Percentiles rank a stretch among this genome's conserved stretches.
phyloP scores from a whole-genome alignment of 139 green algal species.

The Volvox africanus region DNA sequence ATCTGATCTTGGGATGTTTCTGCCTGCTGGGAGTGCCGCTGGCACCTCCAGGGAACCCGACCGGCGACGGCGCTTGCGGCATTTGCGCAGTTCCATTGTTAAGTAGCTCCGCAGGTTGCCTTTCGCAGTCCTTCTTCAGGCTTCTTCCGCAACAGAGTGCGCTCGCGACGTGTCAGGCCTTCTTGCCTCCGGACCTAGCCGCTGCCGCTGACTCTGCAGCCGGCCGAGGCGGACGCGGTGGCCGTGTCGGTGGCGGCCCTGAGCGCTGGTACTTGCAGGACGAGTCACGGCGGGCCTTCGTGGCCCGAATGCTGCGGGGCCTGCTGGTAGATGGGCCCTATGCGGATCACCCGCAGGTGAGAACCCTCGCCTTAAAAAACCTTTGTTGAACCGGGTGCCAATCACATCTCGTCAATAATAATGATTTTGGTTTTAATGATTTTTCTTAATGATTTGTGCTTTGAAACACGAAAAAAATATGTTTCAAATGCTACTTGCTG shows the following conservation, averaged over 20 bases:
- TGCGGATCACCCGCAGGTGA: conserved; percentile 15
- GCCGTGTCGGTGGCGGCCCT: not conserved
- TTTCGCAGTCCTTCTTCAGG: conserved; percentile 3
- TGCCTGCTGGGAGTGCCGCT: conserved; percentile 71
- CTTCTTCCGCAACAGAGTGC: conserved; percentile 2
- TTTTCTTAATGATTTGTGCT: too few relatives aligned
- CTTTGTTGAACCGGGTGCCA: too few relatives aligned
- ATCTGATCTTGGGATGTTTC: conserved; percentile 65
- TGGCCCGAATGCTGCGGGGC: conserved; percentile 36
- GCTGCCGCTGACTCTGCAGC: not conserved
- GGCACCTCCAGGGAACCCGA: not conserved
- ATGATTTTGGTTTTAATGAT: too few relatives aligned
- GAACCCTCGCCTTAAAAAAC: too few relatives aligned
- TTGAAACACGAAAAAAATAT: too few relatives aligned
- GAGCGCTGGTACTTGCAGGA: conserved; percentile 30
- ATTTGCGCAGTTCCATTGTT: not conserved
- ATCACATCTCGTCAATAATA: too few relatives aligned
- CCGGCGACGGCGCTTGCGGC: not conserved
- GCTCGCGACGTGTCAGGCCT: not conserved
- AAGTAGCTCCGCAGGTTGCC: conserved; percentile 4
- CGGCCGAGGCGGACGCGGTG: not conserved
- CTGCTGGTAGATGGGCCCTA: conserved; percentile 4
- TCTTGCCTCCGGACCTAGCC: not conserved
- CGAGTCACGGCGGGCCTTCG: conserved; percentile 36
- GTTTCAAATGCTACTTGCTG: too few relatives aligned